These are phyloP conservation scores for Fusarium aywerte DNA, from an alignment of 2,329 filamentous ascomycete genomes.

Conservation along the genomic window DNA sequence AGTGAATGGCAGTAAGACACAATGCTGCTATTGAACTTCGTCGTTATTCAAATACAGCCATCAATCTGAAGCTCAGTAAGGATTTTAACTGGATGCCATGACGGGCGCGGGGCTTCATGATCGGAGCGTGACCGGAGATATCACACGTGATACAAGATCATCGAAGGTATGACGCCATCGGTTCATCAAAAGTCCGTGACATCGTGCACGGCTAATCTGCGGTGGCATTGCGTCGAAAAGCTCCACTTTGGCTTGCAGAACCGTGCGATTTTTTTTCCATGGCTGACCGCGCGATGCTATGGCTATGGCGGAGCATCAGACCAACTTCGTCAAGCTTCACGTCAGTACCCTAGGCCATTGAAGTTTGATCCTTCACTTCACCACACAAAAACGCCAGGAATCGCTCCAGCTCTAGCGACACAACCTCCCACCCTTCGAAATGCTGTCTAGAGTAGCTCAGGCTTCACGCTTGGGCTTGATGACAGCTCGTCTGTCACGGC, in stretches of 20 bases:
- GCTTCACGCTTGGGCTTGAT: slow-evolving; percentile 50
- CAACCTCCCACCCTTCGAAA: slow-evolving; percentile 47
- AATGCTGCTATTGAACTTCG: neutral
- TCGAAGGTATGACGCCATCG: slow-evolving; percentile 39
- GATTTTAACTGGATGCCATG: slow-evolving; percentile 6
- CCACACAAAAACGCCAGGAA: slow-evolving; percentile 23
- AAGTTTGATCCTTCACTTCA: slow-evolving; percentile 32
- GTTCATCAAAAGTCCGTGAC: slow-evolving; percentile 36
- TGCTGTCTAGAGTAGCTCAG: slow-evolving; percentile 53
- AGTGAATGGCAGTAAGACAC: too few relatives aligned
- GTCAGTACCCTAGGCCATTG: slow-evolving; percentile 27
- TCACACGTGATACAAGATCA: slow-evolving; percentile 2
- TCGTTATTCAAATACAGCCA: neutral
- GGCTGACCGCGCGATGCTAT: slow-evolving; percentile 33
- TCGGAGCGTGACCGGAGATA: slow-evolving; percentile 19
- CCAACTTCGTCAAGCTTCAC: slow-evolving; percentile 40
- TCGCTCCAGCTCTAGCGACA: neutral
- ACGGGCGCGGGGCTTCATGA: slow-evolving; percentile 22
- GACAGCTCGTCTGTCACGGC: slow-evolving; percentile 46
- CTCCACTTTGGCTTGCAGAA: slow-evolving; percentile 22
- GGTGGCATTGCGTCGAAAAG: neutral
- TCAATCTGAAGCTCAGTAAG: neutral
- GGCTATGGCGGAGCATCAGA: slow-evolving; percentile 46
- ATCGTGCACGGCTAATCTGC: slow-evolving; percentile 36
- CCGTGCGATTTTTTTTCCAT: slow-evolving; percentile 46